These are phyloP conservation scores for Diaporthe aspalathi DNA, from an alignment of 2,329 filamentous ascomycete genomes.

Conservation along the genomic window DNA sequence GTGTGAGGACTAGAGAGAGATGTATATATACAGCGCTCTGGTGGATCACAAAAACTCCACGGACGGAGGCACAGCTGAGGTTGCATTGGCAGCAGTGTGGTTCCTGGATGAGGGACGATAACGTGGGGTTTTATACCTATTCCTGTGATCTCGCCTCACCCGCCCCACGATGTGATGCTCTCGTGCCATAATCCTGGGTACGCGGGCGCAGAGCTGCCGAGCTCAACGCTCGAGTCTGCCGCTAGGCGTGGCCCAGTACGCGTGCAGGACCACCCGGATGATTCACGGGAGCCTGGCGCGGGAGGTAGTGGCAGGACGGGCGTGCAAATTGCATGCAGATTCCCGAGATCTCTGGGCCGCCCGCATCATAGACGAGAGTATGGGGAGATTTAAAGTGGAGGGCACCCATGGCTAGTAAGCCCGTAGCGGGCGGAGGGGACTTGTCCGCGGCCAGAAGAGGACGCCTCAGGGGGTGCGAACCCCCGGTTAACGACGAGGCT, in stretches of 20 bases:
- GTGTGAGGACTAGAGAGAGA: neutral
- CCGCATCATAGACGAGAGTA: conserved; percentile 16
- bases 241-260: conserved; percentile 1
- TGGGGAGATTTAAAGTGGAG: conserved; percentile 5
- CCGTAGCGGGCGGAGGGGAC: conserved; percentile 17
- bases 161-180: neutral
- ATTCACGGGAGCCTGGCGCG: neutral
- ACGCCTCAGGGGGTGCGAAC: neutral
- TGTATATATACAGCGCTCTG: neutral
- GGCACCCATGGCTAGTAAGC: neutral
- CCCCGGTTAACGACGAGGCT: neutral
- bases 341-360: neutral
- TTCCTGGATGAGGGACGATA: neutral
- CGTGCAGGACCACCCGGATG: conserved; percentile 1
- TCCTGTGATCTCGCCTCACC: neutral
- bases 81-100: neutral
- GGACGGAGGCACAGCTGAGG: neutral
- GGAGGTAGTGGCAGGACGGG: neutral
- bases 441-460: conserved; percentile 20
- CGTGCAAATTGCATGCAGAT: neutral
- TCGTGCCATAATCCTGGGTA: neutral
- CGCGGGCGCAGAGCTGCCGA: conserved; percentile 9
- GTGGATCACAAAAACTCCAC: neutral
- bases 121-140: neutral
- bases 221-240: neutral